Percentiles rank a stretch among this genome's conserved stretches.
phyloP scores from a whole-genome alignment of 306 rosid species.

The Herpetospermum pedunculosum region DNA sequence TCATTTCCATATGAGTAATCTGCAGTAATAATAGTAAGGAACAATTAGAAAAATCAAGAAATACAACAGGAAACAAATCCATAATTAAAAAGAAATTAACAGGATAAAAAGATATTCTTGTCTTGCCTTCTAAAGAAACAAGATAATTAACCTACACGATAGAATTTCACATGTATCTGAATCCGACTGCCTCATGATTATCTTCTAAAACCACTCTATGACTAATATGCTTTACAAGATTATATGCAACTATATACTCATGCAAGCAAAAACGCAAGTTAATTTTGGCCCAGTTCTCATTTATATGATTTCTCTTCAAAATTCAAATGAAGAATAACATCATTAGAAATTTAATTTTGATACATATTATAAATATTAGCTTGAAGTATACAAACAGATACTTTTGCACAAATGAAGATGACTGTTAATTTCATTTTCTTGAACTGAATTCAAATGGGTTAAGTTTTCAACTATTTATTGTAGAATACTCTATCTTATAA shows the following conservation, averaged over 20 bases:
- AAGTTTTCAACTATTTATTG: neutral
- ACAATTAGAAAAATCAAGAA: neutral
- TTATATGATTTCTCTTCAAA: neutral
- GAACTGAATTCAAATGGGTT: neutral
- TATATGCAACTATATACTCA: neutral
- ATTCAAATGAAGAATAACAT: neutral
- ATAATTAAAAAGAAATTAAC: neutral
- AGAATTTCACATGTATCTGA: neutral
- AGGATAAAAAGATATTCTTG: neutral
- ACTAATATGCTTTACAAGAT: neutral
- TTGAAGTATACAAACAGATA: neutral
- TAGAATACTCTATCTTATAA: neutral
- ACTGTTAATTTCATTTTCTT: neutral
- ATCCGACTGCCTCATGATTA: neutral
- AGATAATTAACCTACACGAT: neutral
- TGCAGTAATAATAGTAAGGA: constrained; percentile 28
- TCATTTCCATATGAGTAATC: constrained; percentile 99
- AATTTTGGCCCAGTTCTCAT: neutral
- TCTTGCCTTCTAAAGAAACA: neutral
- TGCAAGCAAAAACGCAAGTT: neutral
- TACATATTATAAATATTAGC: neutral
- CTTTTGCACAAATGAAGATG: neutral
- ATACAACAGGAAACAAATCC: constrained; percentile 10
- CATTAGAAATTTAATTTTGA: neutral
- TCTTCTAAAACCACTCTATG: neutral